Evolutionary conservation across 176 grass and related monocot genomes (phyloP).

Genomic region (Cenchrus americanus): DNA sequence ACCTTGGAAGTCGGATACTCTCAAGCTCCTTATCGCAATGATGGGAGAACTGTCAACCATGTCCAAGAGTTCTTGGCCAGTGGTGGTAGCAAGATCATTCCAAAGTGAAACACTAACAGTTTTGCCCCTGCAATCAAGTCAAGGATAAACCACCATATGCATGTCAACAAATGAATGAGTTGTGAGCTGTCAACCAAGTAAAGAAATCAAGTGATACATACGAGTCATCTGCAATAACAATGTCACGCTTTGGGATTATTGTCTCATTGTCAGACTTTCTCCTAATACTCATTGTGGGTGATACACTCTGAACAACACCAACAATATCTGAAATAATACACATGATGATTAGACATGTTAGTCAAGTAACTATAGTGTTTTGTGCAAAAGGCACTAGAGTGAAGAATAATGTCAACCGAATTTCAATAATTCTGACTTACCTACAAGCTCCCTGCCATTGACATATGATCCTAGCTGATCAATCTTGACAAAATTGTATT

Average conservation of each 20-base stretch:
- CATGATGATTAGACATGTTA: neutral
- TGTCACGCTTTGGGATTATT: slow-evolving; percentile 88
- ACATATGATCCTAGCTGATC: slow-evolving; percentile 85
- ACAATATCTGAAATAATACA: slow-evolving; percentile 68
- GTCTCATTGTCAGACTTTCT: slow-evolving; percentile 78
- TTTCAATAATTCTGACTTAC: slow-evolving; percentile 40
- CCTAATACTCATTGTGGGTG: slow-evolving; percentile 76
- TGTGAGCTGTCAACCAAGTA: neutral
- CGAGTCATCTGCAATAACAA: slow-evolving; percentile 94
- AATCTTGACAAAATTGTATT: slow-evolving; percentile 88
- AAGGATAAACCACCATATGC: neutral
- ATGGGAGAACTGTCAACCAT: slow-evolving; percentile 73
- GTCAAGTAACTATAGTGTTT: neutral
- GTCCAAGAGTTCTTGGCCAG: slow-evolving; percentile 90
- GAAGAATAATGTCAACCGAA: neutral
- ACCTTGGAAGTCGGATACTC: slow-evolving; percentile 95
- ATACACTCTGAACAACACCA: slow-evolving; percentile 83
- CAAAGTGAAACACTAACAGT: slow-evolving; percentile 86
- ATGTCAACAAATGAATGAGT: neutral
- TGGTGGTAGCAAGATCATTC: slow-evolving; percentile 88
- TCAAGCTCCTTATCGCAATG: slow-evolving; percentile 78
- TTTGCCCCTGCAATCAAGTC: slow-evolving; percentile 66
- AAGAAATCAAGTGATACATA: slow-evolving; percentile 41
- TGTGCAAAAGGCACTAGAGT: neutral
- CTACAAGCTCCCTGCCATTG: slow-evolving; percentile 84